Base-by-base conservation (phyloP, 768 basidiomycete genomes). In the Pholiota microspora region DNA sequence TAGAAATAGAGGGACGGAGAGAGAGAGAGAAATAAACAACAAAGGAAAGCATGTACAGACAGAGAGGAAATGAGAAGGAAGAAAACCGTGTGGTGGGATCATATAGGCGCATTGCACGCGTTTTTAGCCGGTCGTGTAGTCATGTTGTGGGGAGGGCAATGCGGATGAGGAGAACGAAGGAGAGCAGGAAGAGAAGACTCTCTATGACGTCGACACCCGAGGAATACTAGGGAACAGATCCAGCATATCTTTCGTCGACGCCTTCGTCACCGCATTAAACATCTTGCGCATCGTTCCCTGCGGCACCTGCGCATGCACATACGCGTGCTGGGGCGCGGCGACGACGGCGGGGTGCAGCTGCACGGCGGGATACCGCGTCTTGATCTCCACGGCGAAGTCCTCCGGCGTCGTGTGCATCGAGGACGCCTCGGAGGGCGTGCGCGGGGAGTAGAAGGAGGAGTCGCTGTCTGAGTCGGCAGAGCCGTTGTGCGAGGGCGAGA, bases 151-250 rank as follows among this genome's bases (percentile, higher is more conserved):
- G 31, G 28, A 31, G 29, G 6, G 27, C 29, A 10, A 16, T n/a
- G 15, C 9, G n/a, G 27, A 29, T 29, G 46, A 27, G 25, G 29
- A 15, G 4, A 13, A 25, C 10, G 23, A 23, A 21, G 6, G 16
- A 23, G 23, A 10, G n/a, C 18, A 16, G 16, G 40, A 42, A 23
- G 21, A 23, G 40, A 42, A 31, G 29, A 31, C 12, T 6, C 56
- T 52, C 61, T 57, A 59, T 47, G 62, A 55, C 48, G 63, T 65
- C 25, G 72, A 64, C 32, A 72, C 52, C 57, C 62, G 55, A 10
- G 80, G 78, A 56, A 82, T 62, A 42, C 40, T 21, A 24, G 80
- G 80, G 47, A 82, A 82, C 13, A 78, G 68, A 46, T 73, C 70
- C 24, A 81, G 70, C 2, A 81, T 58, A 1, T 82, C 80, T 61